Base-by-base conservation (phyloP, 176 grass and related monocot genomes). In the Carex kokanica region DNA sequence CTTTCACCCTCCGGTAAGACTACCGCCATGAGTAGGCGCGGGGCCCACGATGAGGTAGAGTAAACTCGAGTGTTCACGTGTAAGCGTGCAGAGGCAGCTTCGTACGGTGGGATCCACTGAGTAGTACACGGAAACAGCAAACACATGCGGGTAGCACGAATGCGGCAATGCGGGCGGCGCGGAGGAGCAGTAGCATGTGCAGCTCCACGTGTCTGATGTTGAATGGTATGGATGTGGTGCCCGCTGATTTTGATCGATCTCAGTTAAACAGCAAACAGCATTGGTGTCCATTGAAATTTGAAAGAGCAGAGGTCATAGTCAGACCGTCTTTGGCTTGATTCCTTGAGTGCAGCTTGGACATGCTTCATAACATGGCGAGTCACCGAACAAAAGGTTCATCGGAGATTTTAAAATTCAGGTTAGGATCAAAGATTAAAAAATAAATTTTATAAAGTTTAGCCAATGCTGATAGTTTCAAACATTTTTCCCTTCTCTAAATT, bases 61-160 rank as follows among this genome's bases (percentile, higher is more conserved):
- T 32, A 41, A 82, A 82, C 80, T 82, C 80, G 80, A 82, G 80
- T 82, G 40, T 49, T 82, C 80, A 82, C 80, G 80, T 82, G 61
- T 68, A 65, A 29, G 80, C 80, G 80, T 82, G 80, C 80, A 67
- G 40, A 66, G 23, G 4, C 14, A 79, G 47, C 12, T 45, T 53
- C 47, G 47, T 78, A 58, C 53, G 3, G 25, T 36, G 52, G 78
- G 78, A 31, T 20, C 54, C 53, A 60, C 27, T 6, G 21, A 13
- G 24, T 16, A 41, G 57, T 82, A 51, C 80, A 65, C 41, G 41
- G 60, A 82, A 68, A 82, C 80, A 82, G 63, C 10, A 67, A 65
- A 65, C 80, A 82, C 41, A 68, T 56, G 80, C 80, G 80, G 38
- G 41, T 51, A 68, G 60, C 80, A 82, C 80, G 80, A 61, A 82